Evolutionary conservation across 1,139 yeast species (phyloP), one percentile per base, ranked within the genome.

Genomic region (Debaryomyces subglobosus): DNA sequence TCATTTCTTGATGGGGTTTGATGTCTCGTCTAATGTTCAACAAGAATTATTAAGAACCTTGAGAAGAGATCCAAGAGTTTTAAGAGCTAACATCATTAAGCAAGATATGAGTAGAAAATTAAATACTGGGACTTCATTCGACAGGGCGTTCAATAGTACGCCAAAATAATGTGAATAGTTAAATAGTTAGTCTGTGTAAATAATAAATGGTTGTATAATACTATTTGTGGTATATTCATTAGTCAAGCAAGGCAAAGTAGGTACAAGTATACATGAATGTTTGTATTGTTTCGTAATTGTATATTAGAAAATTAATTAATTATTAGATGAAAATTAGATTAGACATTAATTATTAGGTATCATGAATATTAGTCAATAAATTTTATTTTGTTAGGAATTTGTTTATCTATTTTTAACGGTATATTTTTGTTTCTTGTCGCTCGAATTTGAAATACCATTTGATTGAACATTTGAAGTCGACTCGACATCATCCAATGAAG

Each of bases 11-110:
- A 82, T 94, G 84, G 78, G 89, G 21, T 94, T 94, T 64, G 98
- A 94, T 64, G 79, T 91, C 2, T 86, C 95, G 46, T 79, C 92
- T 12, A 84, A 86, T 45, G 97, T 89, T 8, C 98, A 92, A 67
- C 81, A 86, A 45, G 96, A 91, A 69, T 83, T 94, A 49, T 71
- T 85, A 56, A 81, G 96, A 69, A 85, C 96, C 3, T 72, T 92
- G 58, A 82, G 87, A 61, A 81, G 82, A 55, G 99, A 92, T 68
- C 97, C 98, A 25, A 86, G 98, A 71, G 85, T 92, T 55, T 82
- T 92, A 52, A 80, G 97, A 64, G 83, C 95, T 25, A 81, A 84
- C 51, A 78, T 92, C 38, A 78, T 86, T 49, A 89, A 83, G 64
- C 84, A 86, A 46, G 84, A 88, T 53, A 84, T 85, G 54, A 71